A percentile compares a stretch with the other conserved stretches of the same genome.
phyloP scores from a whole-genome alignment of 2,329 filamentous ascomycete species.

The Trichoderma breve region DNA sequence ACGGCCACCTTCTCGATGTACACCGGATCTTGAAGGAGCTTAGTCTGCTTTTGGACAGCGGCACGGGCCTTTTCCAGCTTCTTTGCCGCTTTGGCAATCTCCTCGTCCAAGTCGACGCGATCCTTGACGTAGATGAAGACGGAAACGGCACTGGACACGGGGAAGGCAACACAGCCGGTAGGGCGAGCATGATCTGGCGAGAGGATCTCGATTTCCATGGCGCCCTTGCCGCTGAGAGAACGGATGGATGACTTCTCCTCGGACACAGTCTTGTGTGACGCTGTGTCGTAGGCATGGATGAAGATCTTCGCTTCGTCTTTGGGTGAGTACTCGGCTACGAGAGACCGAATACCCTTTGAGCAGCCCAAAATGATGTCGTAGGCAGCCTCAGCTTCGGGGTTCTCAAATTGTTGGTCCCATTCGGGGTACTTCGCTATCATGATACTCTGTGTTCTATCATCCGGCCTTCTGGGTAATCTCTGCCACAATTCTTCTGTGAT shows the following conservation, averaged over 20 bases:
- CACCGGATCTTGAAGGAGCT: not conserved
- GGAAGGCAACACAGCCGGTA: not conserved
- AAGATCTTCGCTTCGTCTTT: not conserved
- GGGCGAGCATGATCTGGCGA: not conserved
- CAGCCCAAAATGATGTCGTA: not conserved
- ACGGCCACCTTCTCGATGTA: not conserved
- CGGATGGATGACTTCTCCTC: not conserved
- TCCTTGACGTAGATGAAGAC: not conserved
- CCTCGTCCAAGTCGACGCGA: not conserved
- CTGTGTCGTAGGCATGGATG: not conserved
- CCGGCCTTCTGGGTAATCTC: not conserved
- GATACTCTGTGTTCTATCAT: not conserved
- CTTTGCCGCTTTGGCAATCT: not conserved
- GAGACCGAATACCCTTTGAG: not conserved
- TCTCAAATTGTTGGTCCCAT: not conserved
- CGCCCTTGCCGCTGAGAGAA: not conserved
- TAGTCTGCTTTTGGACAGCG: not conserved
- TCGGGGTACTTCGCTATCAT: not conserved
- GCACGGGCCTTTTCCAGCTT: not conserved
- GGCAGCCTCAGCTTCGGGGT: not conserved
- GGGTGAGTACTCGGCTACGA: not conserved
- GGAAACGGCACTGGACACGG: not conserved
- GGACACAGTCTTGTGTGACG: not conserved
- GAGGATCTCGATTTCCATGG: not conserved
- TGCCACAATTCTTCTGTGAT: not conserved